Percentiles rank a stretch among this genome's conserved stretches.
Evolutionary conservation across 805 yeast species (phyloP).

Genomic region (Zygoascus flipseniorum): DNA sequence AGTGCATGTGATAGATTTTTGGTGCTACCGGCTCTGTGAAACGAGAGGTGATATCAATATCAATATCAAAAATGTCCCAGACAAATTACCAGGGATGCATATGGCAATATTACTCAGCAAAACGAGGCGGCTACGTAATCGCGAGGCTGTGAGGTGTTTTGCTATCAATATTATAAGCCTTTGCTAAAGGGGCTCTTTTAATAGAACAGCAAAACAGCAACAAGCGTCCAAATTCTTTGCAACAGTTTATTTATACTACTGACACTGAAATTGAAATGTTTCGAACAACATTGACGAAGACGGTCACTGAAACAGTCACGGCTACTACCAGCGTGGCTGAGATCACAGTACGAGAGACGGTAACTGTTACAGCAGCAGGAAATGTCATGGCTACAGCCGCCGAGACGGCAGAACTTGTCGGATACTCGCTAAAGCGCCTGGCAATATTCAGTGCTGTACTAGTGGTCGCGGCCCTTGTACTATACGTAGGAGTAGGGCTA

Average conservation of each 20-base stretch:
- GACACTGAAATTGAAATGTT: background rate
- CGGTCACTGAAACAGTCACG: constrained; percentile 1
- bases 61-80: background rate
- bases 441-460: background rate
- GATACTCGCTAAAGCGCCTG: constrained; percentile 1
- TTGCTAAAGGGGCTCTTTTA: background rate
- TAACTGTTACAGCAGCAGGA: background rate
- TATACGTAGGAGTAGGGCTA: constrained; percentile 12
- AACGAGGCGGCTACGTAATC: too few relatives aligned
- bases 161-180: background rate
- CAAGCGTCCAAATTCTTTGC: too few relatives aligned
- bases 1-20: too few relatives aligned
- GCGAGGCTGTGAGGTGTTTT: background rate
- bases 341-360: constrained; percentile 3
- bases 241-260: too few relatives aligned
- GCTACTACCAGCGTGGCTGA: background rate
- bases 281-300: constrained; percentile 1
- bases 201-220: too few relatives aligned
- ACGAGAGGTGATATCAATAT: too few relatives aligned
- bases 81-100: background rate
- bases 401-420: background rate
- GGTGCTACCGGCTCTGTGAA: too few relatives aligned
- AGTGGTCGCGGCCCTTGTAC: constrained; percentile 5
- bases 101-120: background rate
- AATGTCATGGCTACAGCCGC: background rate